phyloP scores from a whole-genome alignment of 768 basidiomycete genomes.

The Piloderma croceum region DNA sequence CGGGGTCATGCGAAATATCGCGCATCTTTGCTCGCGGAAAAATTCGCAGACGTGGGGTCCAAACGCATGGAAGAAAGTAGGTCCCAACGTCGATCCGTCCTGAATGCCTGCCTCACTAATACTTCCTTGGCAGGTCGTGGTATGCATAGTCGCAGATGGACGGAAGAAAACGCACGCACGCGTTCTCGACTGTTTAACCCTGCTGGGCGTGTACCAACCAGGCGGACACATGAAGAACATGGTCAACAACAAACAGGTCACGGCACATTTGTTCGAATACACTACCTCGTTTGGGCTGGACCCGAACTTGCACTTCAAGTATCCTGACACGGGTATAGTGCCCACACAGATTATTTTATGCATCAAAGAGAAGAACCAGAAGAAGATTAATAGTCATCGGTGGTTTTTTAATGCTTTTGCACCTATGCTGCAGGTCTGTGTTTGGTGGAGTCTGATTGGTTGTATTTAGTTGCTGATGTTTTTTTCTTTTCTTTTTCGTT shows the following conservation, averaged over 20 bases:
- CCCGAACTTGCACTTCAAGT: conserved; percentile 74
- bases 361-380: conserved; percentile 90
- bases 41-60: conserved; percentile 93
- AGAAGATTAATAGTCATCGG: conserved; percentile 94
- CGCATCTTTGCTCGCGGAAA: conserved; percentile 77
- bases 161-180: conserved; percentile 75
- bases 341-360: conserved; percentile 93
- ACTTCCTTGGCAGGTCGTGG: conserved; percentile 58
- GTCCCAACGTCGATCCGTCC: conserved; percentile 1
- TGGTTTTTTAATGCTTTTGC: conserved; percentile 98
- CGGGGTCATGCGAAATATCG: conserved; percentile 88
- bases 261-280: conserved; percentile 79
- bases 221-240: conserved; percentile 55
- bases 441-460: neutral
- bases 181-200: conserved; percentile 82
- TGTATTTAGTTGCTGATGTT: neutral
- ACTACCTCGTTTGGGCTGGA: conserved; percentile 78
- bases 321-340: conserved; percentile 88
- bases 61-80: conserved; percentile 93
- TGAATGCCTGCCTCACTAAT: neutral
- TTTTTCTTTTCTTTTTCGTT: conserved; percentile 3
- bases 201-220: conserved; percentile 89
- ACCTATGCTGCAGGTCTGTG: conserved; percentile 66
- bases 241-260: conserved; percentile 69
- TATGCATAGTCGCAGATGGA: conserved; percentile 88